phyloP scores from a whole-genome alignment of 2,329 filamentous ascomycete genomes.

The Escovopsis sp. region DNA sequence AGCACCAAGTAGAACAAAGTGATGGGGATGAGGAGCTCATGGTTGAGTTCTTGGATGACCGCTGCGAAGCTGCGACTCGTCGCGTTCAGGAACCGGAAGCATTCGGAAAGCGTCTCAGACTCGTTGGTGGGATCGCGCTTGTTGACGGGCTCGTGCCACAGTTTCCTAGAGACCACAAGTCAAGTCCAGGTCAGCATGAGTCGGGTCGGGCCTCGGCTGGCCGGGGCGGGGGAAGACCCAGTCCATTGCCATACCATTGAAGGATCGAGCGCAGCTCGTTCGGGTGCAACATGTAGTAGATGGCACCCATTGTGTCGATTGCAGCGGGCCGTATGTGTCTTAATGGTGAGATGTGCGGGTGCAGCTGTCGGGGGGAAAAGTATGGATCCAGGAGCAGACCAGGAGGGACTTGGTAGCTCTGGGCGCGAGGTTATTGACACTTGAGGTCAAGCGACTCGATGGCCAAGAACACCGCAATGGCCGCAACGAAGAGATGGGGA shows the following conservation, averaged over 20 bases:
- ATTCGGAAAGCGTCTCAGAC: slow-evolving; percentile 55
- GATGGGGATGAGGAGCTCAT: slow-evolving; percentile 79
- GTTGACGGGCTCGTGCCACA: slow-evolving; percentile 93
- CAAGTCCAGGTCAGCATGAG: background rate
- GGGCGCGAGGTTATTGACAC: no score
- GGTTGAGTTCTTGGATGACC: slow-evolving; percentile 91
- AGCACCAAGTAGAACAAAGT: slow-evolving; percentile 86
- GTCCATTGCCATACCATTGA: slow-evolving; percentile 53
- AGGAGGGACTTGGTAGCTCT: no score
- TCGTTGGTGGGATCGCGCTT: slow-evolving; percentile 65
- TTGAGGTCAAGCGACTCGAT: no score
- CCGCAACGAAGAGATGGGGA: no score
- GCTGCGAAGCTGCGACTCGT: slow-evolving; percentile 88
- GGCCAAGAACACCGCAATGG: no score
- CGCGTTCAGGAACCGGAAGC: slow-evolving; percentile 71
- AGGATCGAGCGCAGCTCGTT: slow-evolving; percentile 66
- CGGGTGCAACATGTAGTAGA: slow-evolving; percentile 65
- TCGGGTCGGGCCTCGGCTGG: no score
- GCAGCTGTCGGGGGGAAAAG: no score
- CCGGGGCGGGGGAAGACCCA: no score
- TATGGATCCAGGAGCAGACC: background rate
- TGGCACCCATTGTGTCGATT: slow-evolving; percentile 37
- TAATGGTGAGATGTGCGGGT: no score
- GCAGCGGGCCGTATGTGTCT: no score
- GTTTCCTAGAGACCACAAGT: slow-evolving; percentile 70